Evolutionary conservation across 495 filamentous ascomycete species (phyloP), one percentile per base, ranked within the genome.

Genomic region (Penicillium ochrochloron): DNA sequence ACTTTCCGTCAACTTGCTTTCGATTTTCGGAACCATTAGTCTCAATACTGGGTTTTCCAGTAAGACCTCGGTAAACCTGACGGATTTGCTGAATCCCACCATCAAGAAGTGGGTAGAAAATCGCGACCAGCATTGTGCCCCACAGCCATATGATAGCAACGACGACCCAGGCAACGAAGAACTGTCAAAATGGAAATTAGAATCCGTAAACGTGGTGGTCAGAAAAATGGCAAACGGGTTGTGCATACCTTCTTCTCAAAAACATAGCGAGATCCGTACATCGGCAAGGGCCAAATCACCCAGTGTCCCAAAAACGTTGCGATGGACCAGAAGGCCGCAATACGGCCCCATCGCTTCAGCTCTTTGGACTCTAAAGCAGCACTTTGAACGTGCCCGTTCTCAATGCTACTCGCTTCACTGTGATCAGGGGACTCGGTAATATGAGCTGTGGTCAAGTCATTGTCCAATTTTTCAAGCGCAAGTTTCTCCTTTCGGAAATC

Each of bases 111-210:
- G 76, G 78, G 57, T 75, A 78, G 34, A 78, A 70, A 12, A 72
- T 73, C 0, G 70, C 75, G 21, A 79, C 63, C 1, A 80, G 65
- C 73, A 75, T 72, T 1, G 70, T 78, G 1, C 68, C 57, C 74
- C 75, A 92, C 57, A 94, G 83, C 91, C 91, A 94, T 58, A 92
- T 82, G 59, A 94, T 92, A 4, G 84, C 89, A 10, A 94, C 85
- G 0, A 83, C 77, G 11, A 94, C 85, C 91, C 91, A 94, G 33
- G 90, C 91, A 14, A 88, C 87, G 73, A 91, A 93, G 77, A 94
- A 93, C 54, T 82, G 56, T 57, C 35, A 31, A 46, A 17, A 50
- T 10, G 12, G n/a, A 19, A 10, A 25, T 29, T 8, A 64, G 58
- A 25, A 17, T 23, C 21, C 21, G 58, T 57, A 23, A 48, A 17